Conservation (phyloP, 106 monocot species). For the Narthecium ossifragum region DNA sequence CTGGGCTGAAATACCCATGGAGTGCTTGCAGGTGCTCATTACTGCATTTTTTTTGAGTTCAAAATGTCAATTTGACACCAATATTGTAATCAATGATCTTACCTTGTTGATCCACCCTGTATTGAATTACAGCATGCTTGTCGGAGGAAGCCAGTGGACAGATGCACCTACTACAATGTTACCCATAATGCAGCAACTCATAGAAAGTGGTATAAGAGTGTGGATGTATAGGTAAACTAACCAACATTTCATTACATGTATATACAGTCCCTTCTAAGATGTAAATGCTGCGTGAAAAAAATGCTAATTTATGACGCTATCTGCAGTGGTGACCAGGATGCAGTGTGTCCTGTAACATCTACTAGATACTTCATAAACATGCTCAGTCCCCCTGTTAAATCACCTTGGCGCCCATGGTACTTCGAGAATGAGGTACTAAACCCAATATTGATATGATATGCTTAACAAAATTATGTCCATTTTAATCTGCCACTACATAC, state of each 20-base stretch:
- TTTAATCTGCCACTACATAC: neutral
- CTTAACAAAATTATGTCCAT: neutral
- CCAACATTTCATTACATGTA: neutral
- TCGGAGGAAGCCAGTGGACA: neutral
- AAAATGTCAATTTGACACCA: neutral
- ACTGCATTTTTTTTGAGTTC: neutral
- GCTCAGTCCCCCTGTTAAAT: constrained; percentile 11
- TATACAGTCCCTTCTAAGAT: neutral
- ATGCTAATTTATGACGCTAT: neutral
- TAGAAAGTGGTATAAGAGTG: constrained; percentile 10
- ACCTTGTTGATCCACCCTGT: neutral
- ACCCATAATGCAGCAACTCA: constrained; percentile 20
- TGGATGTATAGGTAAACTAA: constrained; percentile 36
- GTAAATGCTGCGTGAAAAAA: neutral
- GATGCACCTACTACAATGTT: constrained; percentile 11
- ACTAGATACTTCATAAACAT: constrained; percentile 21
- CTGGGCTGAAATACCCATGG: constrained; percentile 10
- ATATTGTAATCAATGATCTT: neutral
- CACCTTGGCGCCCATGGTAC: constrained; percentile 22
- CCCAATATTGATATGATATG: neutral
- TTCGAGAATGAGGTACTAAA: constrained; percentile 8
- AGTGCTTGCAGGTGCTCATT: constrained; percentile 6
- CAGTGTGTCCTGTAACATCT: constrained; percentile 14
- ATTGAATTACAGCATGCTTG: too few relatives aligned
- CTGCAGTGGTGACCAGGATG: constrained; percentile 27